Base-by-base conservation (phyloP, 129 eudicot genomes). In the Saussurea involucrata region DNA sequence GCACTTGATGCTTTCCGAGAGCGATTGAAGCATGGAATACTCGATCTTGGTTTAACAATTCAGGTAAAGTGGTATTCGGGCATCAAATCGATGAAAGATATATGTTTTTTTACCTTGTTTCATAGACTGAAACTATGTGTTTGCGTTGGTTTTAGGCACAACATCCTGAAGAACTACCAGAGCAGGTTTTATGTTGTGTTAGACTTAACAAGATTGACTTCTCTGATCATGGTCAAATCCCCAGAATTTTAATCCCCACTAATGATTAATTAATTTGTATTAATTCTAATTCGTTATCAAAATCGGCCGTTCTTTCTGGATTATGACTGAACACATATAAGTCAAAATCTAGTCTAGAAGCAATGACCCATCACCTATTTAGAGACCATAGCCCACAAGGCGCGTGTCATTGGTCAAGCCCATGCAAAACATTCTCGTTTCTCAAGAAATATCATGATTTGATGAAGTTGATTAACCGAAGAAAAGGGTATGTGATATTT, bases 111-210 rank as follows among this genome's bases (percentile, higher is more conserved):
- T 24, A 2, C 25, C 60, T 55, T 15, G 24, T 37, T 25, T 67
- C 31, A n/a, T 22, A 66, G 28, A 12, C 31, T 24, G 12, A 33
- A 65, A 5, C 8, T 0, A 24, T 69, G 0, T 68, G n/a, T 53
- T 15, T 31, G 24, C 22, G 8, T 33, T 33, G 29, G 13, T 64
- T 58, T 28, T 83, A 92, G 98, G 98, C 92, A 71, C 98, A 93
- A 60, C 80, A 73, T 77, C 90, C 90, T 8, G 92, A 93, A 73
- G 95, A 93, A 78, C 77, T 93, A 79, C 98, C 96, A 0, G 98
- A 93, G 87, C 85, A 82, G 73, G 93, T 93, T 57, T 1, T 93
- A 58, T 90, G 98, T 33, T 88, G 98, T 61, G 80, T 93, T 20
- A 80, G 92, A 34, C 85, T 93, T 78, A 88, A 85, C 86, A 90